Conservation (phyloP, 306 rosid genomes). For the Castanea sativa region DNA sequence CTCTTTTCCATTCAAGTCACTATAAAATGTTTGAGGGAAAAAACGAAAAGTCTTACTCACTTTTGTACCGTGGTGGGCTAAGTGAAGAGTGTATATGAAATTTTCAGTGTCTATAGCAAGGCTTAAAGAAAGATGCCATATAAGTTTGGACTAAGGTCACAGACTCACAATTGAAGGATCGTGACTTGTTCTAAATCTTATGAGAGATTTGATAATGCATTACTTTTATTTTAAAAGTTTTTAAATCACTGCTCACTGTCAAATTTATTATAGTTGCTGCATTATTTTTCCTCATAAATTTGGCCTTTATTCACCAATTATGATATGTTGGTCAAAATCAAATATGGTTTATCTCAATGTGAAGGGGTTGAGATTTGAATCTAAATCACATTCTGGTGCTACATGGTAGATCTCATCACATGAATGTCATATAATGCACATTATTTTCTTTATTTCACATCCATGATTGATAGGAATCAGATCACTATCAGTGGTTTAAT, state of each 20-base stretch:
- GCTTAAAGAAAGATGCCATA: neutral
- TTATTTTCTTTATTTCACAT: neutral
- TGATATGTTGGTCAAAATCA: neutral
- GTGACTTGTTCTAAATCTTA: neutral
- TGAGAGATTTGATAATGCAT: no score
- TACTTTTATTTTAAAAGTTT: no score
- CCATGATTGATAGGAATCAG: conserved; percentile 22
- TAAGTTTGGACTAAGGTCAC: neutral
- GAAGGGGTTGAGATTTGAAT: conserved; percentile 20
- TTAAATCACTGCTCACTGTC: neutral
- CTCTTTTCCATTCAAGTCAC: no score
- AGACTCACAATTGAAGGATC: neutral
- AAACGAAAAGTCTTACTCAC: no score
- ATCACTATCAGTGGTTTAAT: conserved; percentile 24
- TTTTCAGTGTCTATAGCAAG: no score
- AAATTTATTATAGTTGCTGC: neutral
- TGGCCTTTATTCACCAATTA: neutral
- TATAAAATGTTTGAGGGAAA: neutral
- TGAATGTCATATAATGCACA: neutral
- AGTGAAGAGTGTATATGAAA: no score
- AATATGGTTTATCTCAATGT: neutral
- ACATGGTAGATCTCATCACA: conserved; percentile 32
- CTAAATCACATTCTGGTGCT: conserved; percentile 27
- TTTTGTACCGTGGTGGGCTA: no score
- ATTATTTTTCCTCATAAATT: neutral